Percentiles rank a stretch among this genome's conserved stretches.
Evolutionary conservation across 2,329 filamentous ascomycete genomes (phyloP).

Genomic region (Ascochyta viciae-villosae): DNA sequence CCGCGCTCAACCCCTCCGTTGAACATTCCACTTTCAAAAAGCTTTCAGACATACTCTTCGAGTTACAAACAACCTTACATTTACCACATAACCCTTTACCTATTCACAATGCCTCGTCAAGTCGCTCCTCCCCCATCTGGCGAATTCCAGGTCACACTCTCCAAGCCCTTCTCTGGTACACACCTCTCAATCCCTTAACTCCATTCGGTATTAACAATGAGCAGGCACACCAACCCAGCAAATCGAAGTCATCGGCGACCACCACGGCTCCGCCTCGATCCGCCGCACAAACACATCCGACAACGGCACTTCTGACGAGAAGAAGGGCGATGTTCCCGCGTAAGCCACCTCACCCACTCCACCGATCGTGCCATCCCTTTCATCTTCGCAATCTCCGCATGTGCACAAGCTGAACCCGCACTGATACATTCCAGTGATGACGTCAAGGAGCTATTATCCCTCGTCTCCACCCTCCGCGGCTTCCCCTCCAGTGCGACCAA

Average conservation of each 20-base stretch:
- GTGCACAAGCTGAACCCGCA: not conserved
- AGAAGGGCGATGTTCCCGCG: constrained; percentile 48
- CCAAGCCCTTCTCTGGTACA: constrained; percentile 36
- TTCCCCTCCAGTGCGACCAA: constrained; percentile 49
- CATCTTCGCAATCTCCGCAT: not conserved
- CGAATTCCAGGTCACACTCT: constrained; percentile 72
- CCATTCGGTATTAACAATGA: constrained; percentile 23
- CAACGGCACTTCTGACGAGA: constrained; percentile 44
- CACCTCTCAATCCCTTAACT: not conserved
- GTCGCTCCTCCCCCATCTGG: constrained; percentile 80
- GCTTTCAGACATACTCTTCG: not conserved
- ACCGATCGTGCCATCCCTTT: not conserved
- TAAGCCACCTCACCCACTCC: constrained; percentile 9
- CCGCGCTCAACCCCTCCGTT: not conserved
- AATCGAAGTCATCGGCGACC: constrained; percentile 52
- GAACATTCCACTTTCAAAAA: no score
- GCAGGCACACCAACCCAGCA: constrained; percentile 32
- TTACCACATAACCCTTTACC: not conserved
- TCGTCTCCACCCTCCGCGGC: constrained; percentile 49
- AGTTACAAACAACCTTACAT: not conserved
- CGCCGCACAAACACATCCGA: constrained; percentile 42
- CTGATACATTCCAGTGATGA: constrained; percentile 36
- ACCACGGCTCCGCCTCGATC: constrained; percentile 50
- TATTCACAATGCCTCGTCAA: constrained; percentile 32
- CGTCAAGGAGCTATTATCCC: constrained; percentile 49